Conservation (phyloP, 2,329 filamentous ascomycete genomes). For the Teratosphaeria epicoccoides region DNA sequence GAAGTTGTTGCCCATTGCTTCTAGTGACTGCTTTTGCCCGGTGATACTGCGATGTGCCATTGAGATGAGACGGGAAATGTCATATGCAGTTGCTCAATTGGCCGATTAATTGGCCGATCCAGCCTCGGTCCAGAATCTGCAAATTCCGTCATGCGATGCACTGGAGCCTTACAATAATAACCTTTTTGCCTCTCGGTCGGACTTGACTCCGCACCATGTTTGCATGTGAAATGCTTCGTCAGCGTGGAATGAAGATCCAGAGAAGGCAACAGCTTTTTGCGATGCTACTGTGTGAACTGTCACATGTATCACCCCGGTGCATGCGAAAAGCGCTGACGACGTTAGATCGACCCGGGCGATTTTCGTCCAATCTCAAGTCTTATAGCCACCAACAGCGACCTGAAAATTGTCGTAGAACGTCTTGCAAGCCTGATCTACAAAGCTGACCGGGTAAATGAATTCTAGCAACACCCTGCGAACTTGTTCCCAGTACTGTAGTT, state of each 20-base stretch:
- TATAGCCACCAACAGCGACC: slow-evolving; percentile 1
- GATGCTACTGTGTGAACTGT: too few species aligned
- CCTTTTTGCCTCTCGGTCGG: not conserved
- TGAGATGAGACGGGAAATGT: not conserved
- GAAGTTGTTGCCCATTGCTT: not conserved
- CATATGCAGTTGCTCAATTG: not conserved
- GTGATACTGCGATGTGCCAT: not conserved
- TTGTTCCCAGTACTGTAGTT: slow-evolving; percentile 22
- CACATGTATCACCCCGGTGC: too few species aligned
- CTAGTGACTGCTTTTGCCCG: not conserved
- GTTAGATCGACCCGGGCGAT: not conserved
- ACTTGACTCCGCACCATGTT: not conserved
- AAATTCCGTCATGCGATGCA: not conserved
- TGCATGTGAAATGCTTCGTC: not conserved
- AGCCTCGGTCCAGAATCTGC: not conserved
- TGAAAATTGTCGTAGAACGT: slow-evolving; percentile 18
- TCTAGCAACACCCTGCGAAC: slow-evolving; percentile 23
- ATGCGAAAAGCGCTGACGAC: not conserved
- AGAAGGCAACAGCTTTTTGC: too few species aligned
- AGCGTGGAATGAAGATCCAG: too few species aligned
- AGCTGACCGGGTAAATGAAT: slow-evolving; percentile 26
- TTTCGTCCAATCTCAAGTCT: not conserved
- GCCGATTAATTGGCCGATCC: not conserved
- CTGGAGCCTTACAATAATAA: too few species aligned
- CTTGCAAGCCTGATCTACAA: slow-evolving; percentile 23